Conservation (phyloP, 164 flowering plant genomes). For the Platanus orientalis region DNA sequence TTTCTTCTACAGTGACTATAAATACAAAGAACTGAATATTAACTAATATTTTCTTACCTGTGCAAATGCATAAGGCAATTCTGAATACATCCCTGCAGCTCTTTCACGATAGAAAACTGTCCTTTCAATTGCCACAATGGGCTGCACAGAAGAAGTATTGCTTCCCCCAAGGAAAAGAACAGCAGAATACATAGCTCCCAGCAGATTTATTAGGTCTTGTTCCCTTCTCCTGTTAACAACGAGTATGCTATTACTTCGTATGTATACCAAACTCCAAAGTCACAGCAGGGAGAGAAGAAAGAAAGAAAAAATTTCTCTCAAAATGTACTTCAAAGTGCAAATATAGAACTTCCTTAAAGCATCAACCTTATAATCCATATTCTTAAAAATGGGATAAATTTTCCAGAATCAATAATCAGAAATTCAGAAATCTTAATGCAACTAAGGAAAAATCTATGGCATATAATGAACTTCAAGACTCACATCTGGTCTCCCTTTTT, state of each 20-base stretch:
- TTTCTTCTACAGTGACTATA: not conserved
- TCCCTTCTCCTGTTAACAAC: constrained; percentile 35
- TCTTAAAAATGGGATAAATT: no score
- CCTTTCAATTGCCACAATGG: constrained; percentile 54
- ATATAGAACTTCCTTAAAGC: no score
- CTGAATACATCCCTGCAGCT: constrained; percentile 83
- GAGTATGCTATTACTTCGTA: not conserved
- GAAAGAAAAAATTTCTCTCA: no score
- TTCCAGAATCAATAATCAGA: no score
- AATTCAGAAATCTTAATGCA: not conserved
- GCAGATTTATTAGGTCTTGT: constrained; percentile 55
- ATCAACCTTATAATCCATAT: no score
- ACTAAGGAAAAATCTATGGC: not conserved
- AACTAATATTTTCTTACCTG: constrained; percentile 38
- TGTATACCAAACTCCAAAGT: not conserved
- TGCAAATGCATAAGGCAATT: constrained; percentile 66
- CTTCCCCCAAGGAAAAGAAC: constrained; percentile 66
- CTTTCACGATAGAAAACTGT: constrained; percentile 82
- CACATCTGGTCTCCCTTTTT: constrained; percentile 55
- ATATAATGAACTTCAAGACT: constrained; percentile 22
- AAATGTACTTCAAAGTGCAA: no score
- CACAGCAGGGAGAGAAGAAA: no score
- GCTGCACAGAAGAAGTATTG: constrained; percentile 46
- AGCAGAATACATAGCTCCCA: constrained; percentile 71
- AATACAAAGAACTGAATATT: not conserved